Evolutionary conservation across 2,329 filamentous ascomycete genomes (phyloP).

Genomic region (Talaromyces atroroseus): DNA sequence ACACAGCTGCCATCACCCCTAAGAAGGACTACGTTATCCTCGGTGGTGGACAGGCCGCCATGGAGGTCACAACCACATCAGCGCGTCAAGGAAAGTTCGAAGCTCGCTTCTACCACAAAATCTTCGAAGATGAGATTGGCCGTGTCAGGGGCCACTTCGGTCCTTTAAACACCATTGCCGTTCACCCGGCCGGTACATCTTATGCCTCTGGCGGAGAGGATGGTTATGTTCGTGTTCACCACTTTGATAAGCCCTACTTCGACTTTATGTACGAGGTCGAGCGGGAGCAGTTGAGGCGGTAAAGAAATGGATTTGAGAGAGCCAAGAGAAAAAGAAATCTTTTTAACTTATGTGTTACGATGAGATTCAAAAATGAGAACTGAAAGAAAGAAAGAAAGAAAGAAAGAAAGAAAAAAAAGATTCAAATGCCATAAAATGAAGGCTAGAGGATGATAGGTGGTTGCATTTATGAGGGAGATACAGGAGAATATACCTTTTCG

Average conservation of each 20-base stretch:
- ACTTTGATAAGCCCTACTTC: slow-evolving; percentile 98
- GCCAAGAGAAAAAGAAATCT: neutral
- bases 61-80: slow-evolving; percentile 95
- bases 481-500: neutral
- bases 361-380: slow-evolving; percentile 2
- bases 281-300: slow-evolving; percentile 61
- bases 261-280: slow-evolving; percentile 99
- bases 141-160: slow-evolving; percentile 96
- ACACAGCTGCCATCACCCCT: slow-evolving; percentile 87
- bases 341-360: slow-evolving; percentile 9
- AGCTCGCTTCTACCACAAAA: slow-evolving; percentile 98
- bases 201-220: slow-evolving; percentile 97
- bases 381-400: neutral
- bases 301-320: slow-evolving; percentile 5
- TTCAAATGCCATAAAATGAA: neutral
- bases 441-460: neutral
- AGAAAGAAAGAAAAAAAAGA: too few relatives aligned
- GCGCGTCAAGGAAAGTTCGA: slow-evolving; percentile 98
- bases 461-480: neutral
- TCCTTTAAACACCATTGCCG: slow-evolving; percentile 91
- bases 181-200: slow-evolving; percentile 81
- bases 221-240: slow-evolving; percentile 95
- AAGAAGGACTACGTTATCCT: slow-evolving; percentile 98
- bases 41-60: slow-evolving; percentile 94
- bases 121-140: slow-evolving; percentile 98